These are phyloP conservation scores for Carnegiea gigantea DNA, from an alignment of 179 eudicot genomes.

Conservation along the genomic window DNA sequence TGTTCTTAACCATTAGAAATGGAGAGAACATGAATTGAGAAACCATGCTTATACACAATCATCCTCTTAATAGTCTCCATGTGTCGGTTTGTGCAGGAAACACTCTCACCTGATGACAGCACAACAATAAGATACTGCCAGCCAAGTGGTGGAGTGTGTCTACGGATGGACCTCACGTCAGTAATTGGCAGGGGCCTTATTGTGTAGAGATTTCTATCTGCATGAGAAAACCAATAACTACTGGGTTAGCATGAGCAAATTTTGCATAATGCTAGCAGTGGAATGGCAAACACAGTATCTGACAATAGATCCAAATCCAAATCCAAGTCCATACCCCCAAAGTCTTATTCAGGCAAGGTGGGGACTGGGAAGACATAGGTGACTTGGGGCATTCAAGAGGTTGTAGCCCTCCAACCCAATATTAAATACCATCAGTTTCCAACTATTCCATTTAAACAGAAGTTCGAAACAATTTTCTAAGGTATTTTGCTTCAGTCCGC, in stretches of 20 bases:
- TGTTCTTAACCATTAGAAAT: neutral
- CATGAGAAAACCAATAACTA: slow-evolving; percentile 25
- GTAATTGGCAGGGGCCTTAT: slow-evolving; percentile 82
- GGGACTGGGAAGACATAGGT: neutral
- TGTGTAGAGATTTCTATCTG: slow-evolving; percentile 94
- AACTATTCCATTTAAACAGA: neutral
- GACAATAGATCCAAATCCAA: too few species aligned
- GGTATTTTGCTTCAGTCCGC: neutral
- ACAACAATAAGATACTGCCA: slow-evolving; percentile 95
- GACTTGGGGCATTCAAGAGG: neutral
- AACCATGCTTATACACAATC: neutral
- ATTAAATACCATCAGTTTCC: neutral
- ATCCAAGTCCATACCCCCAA: neutral
- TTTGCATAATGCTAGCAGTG: neutral
- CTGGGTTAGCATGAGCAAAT: neutral
- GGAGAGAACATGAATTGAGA: neutral
- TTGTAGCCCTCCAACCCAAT: neutral
- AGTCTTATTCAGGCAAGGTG: neutral
- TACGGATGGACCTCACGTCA: slow-evolving; percentile 76
- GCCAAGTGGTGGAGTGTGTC: slow-evolving; percentile 90
- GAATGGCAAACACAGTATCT: neutral
- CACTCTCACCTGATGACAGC: slow-evolving; percentile 67
- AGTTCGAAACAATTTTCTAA: neutral
- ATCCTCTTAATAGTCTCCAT: neutral
- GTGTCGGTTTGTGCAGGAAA: neutral